Evolutionary conservation across 1,284 basidiomycete species (phyloP).

Genomic region (Paramarasmius palmivorus): DNA sequence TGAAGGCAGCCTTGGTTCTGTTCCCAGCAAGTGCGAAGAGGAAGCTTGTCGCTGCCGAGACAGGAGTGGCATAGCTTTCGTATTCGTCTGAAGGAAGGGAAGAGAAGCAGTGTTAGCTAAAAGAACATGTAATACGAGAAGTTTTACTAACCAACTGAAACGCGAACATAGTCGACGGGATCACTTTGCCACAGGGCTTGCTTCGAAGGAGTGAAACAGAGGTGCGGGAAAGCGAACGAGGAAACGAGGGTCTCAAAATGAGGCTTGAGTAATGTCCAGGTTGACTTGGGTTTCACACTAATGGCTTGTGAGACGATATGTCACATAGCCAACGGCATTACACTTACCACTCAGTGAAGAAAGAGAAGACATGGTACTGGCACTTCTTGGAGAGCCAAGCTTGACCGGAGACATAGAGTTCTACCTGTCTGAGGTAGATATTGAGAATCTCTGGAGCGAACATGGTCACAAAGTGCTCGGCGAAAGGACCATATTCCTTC

Average conservation of each 20-base stretch:
- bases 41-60: constrained; percentile 77
- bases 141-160: constrained; percentile 59
- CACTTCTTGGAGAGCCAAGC: constrained; percentile 82
- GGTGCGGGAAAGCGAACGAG: constrained; percentile 82
- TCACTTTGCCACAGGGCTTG: constrained; percentile 75
- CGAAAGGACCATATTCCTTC: constrained; percentile 68
- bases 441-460: constrained; percentile 87
- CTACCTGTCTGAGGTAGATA: constrained; percentile 75
- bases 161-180: constrained; percentile 77
- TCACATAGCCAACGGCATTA: constrained; percentile 9
- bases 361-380: constrained; percentile 78
- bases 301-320: background rate
- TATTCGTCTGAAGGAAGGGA: constrained; percentile 62
- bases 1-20: constrained; percentile 76
- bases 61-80: constrained; percentile 74
- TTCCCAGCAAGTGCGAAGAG: constrained; percentile 74
- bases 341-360: constrained; percentile 82
- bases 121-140: background rate
- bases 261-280: constrained; percentile 83
- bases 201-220: constrained; percentile 72
- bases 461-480: constrained; percentile 72
- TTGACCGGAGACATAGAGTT: constrained; percentile 68
- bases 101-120: background rate
- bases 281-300: constrained; percentile 87
- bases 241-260: constrained; percentile 76